Base-by-base conservation (phyloP, 176 grass and related monocot genomes). In the Carex pumila region DNA sequence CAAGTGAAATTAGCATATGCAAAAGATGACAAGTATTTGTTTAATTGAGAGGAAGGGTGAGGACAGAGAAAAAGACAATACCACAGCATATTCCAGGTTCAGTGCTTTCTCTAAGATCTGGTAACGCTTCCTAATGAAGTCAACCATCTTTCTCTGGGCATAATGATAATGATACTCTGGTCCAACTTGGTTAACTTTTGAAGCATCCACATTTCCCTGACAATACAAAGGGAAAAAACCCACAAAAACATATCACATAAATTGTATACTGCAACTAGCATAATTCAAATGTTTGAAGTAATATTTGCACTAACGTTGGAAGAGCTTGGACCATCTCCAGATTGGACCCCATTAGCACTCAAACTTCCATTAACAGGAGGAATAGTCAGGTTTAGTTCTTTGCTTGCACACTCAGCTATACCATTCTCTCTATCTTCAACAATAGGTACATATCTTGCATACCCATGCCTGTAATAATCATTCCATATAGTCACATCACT, bases 391-490 rank as follows among this genome's bases (percentile, higher is more conserved):
- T 99, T 94, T 56, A n/a, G 84, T 12, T 83, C 80, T 68, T 83
- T 83, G 39, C 97, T 87, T 58, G 91, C 97, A 92, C 86, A 57
- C 32, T 99, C 97, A 81, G 84, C 89, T 71, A 99, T 87, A 8
- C 93, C 88, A n/a, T 87, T 85, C 7, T 88, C 88, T 89, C 85
- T 89, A 64, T 99, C 97, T 88, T 96, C 97, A 72, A 92, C 87
- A 86, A 99, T 92, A 85, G 88, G 93, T 59, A 95, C 93, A 93
- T 94, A 99, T 86, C 93, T 96, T 67, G 97, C 97, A 88, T 96
- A 99, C 32, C 97, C 97, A 92, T 99, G 97, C 90, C 97, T 91
- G 71, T 79, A 61, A 39, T 82, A 79, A 88, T 49, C 31, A 68
- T 84, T 73, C 52, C 54, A 74, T 65, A 52, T 74, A 84, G 45